Evolutionary conservation across 352 stramenopile genomes (phyloP).

Genomic region (Blastocystis hominis): DNA sequence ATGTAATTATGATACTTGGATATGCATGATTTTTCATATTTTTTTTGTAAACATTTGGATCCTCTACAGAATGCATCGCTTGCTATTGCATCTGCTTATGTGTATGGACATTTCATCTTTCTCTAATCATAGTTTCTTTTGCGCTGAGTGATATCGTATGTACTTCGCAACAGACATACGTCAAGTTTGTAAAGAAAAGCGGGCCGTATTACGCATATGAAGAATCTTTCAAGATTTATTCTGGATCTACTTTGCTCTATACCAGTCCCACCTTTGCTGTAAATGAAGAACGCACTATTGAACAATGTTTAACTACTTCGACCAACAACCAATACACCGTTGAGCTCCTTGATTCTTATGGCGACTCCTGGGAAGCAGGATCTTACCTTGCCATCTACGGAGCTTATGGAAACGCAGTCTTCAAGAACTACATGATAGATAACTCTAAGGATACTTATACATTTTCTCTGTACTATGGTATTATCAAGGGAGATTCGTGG

Average conservation of each 20-base stretch:
- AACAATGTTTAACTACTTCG: not conserved
- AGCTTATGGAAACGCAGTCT: not conserved
- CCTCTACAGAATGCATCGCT: too few relatives aligned
- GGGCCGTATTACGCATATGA: not conserved
- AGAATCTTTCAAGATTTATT: slow-evolving; percentile 3
- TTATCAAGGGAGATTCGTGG: not conserved
- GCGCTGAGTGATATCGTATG: not conserved
- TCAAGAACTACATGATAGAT: not conserved
- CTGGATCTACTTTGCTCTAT: not conserved
- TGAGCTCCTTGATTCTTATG: not conserved
- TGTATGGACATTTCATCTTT: too few relatives aligned
- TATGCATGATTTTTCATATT: too few relatives aligned
- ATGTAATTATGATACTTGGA: too few relatives aligned
- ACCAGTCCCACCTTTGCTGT: not conserved
- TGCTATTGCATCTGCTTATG: too few relatives aligned
- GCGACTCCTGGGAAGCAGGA: not conserved
- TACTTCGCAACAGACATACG: not conserved
- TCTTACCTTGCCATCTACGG: not conserved
- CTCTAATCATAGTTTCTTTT: not conserved
- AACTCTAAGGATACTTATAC: not conserved
- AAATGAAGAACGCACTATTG: not conserved
- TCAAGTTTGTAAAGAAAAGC: not conserved
- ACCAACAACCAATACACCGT: slow-evolving; percentile 37
- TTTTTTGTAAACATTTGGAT: too few relatives aligned
- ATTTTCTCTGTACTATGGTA: not conserved